Evolutionary conservation across 1,139 yeast species (phyloP), one percentile per base, ranked within the genome.

Genomic region (Ogataea hybrid): DNA sequence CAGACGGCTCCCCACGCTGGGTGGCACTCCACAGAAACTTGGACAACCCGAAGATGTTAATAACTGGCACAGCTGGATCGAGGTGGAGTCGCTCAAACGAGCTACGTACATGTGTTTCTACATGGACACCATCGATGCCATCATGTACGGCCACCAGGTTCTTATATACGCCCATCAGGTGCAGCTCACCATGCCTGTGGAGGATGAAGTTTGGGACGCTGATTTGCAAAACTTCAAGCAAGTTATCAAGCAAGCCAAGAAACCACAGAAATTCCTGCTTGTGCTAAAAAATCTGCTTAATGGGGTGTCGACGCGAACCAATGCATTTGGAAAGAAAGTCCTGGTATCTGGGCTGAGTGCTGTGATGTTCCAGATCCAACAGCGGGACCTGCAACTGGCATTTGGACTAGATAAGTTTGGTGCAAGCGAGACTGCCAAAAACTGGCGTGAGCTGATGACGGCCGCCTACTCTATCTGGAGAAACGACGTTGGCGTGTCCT

Each of bases 91-190:
- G 38, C 71, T 86, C 69, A 87, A 86, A 60, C 66, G 96, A 41
- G 75, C 85, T 4, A 87, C 95, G 1, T 75, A 83, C 44, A 79
- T 84, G 75, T 87, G 92, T 4, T 87, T 87, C 59, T 83, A 83
- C 54, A 69, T 84, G 56, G 96, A 87, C 60, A 80, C 84, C 2
- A 73, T 82, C 18, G 94, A 87, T 63, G 85, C 88, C n/a, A 76
- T 84, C 25, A 75, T 85, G 41, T 86, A 84, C 63, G 84, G 95
- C 5, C 95, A 87, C 61, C 77, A 81, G 42, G 75, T 85, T 45
- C 77, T 81, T 35, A 70, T 87, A 34, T 73, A 80, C 43, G 82
- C 87, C 25, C 84, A 81, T 56, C 89, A 87, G 54, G 70, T 88
- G 37, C 89, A 88, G 55, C 64, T 83, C 48, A 73, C 81, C 34